Percentiles rank a stretch among this genome's conserved stretches.
Conservation (phyloP, 228 moss, liverwort and hornwort species). For the Sphagnum fallax region DNA sequence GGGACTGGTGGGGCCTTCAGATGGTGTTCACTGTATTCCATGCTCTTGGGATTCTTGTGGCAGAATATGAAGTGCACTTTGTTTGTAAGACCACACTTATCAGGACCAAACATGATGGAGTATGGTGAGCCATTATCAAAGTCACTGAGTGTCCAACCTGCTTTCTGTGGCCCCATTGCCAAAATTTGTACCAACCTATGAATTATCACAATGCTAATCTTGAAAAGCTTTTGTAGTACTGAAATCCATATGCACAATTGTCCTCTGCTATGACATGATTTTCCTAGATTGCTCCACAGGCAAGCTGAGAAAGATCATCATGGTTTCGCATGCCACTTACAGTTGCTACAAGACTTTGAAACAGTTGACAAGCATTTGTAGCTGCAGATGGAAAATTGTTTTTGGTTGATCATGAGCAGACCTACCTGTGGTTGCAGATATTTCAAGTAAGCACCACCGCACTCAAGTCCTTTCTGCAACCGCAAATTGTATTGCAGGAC, state of each 20-base stretch:
- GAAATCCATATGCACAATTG: too few species aligned
- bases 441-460: conserved; percentile 44
- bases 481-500: conserved; percentile 39
- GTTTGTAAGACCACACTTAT: conserved; percentile 44
- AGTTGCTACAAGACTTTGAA: too few species aligned
- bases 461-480: conserved; percentile 28
- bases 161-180: conserved; percentile 4
- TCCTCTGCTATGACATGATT: too few species aligned
- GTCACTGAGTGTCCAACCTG: conserved; percentile 15
- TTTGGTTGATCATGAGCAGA: too few species aligned
- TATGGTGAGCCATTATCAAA: conserved; percentile 33
- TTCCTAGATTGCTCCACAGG: too few species aligned
- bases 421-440: conserved; percentile 30
- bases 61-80: conserved; percentile 46
- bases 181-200: not conserved
- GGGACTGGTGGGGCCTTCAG: conserved; percentile 23
- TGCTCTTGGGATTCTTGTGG: conserved; percentile 12
- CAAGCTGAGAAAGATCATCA: too few species aligned
- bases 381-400: too few species aligned
- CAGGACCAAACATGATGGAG: conserved; percentile 52
- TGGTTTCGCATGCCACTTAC: too few species aligned
- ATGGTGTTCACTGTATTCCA: conserved; percentile 24
- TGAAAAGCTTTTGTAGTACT: too few species aligned
- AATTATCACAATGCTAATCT: too few species aligned
- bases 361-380: too few species aligned